phyloP scores from a whole-genome alignment of 2,329 filamentous ascomycete species.

The Pseudovirgaria hyperparasitica region DNA sequence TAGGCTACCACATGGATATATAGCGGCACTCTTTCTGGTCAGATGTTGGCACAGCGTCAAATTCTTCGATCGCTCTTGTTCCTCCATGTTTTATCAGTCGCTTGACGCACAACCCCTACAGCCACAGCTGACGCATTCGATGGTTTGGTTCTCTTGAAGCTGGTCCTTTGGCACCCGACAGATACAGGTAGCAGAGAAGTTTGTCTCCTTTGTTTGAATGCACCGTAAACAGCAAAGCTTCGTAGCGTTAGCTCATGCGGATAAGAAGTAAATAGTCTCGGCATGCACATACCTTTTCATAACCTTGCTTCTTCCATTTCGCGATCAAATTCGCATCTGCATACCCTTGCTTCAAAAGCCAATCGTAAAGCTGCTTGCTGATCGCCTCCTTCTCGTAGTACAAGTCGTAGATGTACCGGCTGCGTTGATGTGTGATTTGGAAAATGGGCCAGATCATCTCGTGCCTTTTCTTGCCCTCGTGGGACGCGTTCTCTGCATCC shows the following conservation, averaged over 20 bases:
- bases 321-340: conserved; percentile 92
- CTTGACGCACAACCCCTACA: conserved; percentile 82
- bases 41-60: too few relatives aligned
- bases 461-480: conserved; percentile 69
- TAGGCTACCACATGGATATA: too few relatives aligned
- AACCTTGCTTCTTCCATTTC: conserved; percentile 99
- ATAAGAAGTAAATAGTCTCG: neutral
- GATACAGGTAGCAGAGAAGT: conserved; percentile 95
- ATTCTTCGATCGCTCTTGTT: too few relatives aligned
- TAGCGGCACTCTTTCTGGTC: too few relatives aligned
- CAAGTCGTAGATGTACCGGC: conserved; percentile 87
- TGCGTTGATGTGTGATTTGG: conserved; percentile 88
- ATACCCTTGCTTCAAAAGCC: conserved; percentile 91
- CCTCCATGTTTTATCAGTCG: too few relatives aligned
- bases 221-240: conserved; percentile 89
- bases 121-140: conserved; percentile 91
- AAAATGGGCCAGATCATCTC: conserved; percentile 96
- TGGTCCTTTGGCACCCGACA: conserved; percentile 85
- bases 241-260: conserved; percentile 5
- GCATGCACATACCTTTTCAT: conserved; percentile 64
- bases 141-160: conserved; percentile 77
- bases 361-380: conserved; percentile 83
- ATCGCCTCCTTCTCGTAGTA: conserved; percentile 98
- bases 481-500: conserved; percentile 81
- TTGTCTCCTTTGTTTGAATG: conserved; percentile 99